Percentiles rank a stretch among this genome's conserved stretches.
These are phyloP conservation scores for Gracilaria caudata DNA, from an alignment of 23 red algal genomes.

Conservation along the genomic window DNA sequence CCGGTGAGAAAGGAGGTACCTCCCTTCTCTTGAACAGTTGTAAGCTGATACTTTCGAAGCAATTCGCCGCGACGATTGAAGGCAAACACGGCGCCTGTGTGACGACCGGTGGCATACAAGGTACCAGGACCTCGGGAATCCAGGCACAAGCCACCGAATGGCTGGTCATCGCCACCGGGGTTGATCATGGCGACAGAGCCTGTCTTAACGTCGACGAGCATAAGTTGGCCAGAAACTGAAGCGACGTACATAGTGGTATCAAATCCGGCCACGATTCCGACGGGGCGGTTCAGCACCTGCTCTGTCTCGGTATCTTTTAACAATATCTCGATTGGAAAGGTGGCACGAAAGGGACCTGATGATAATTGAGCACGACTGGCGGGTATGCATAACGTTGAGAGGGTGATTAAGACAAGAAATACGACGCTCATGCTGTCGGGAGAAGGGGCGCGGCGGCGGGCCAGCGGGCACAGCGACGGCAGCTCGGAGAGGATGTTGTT, in stretches of 20 bases:
- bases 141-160: slow-evolving; percentile 57
- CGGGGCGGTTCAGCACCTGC: slow-evolving; percentile 36
- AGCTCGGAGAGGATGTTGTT: neutral
- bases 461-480: neutral
- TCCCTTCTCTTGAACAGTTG: neutral
- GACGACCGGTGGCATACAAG: slow-evolving; percentile 55
- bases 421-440: neutral
- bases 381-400: neutral
- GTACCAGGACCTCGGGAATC: slow-evolving; percentile 51
- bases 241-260: slow-evolving; percentile 67
- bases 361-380: neutral
- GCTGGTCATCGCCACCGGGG: slow-evolving; percentile 64
- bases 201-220: slow-evolving; percentile 59
- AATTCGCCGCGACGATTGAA: slow-evolving; percentile 53
- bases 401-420: neutral
- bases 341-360: neutral
- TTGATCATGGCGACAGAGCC: slow-evolving; percentile 38
- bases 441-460: too few relatives aligned
- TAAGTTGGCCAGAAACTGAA: slow-evolving; percentile 39
- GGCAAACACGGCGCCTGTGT: slow-evolving; percentile 58
- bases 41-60: slow-evolving; percentile 40
- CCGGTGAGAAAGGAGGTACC: slow-evolving; percentile 18
- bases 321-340: slow-evolving; percentile 56
- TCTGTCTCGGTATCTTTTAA: slow-evolving; percentile 26
- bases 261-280: slow-evolving; percentile 52